Conservation (phyloP, 2,329 filamentous ascomycete genomes). For the Teratosphaeria destructans region DNA sequence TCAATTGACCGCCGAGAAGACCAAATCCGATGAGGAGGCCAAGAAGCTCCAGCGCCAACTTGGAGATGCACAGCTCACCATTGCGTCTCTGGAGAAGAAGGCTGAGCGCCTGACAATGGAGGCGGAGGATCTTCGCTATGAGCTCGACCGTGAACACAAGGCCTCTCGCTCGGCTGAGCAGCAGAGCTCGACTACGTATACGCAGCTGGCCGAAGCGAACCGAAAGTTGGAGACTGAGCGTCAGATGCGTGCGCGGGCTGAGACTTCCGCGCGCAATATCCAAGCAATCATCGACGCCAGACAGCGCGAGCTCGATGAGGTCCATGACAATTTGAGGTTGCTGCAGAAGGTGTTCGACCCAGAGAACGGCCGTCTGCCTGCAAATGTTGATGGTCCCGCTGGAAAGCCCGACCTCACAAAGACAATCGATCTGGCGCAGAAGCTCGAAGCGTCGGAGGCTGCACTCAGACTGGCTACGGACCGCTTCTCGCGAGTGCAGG, state of each 20-base stretch:
- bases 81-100: conserved; percentile 82
- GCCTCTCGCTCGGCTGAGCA: conserved; percentile 84
- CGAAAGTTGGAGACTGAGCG: conserved; percentile 83
- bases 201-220: conserved; percentile 81
- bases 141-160: conserved; percentile 82
- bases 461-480: conserved; percentile 76
- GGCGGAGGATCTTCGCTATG: conserved; percentile 85
- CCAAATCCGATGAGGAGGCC: conserved; percentile 72
- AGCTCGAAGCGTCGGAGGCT: conserved; percentile 80
- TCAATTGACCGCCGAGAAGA: conserved; percentile 72
- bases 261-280: conserved; percentile 71
- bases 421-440: conserved; percentile 67
- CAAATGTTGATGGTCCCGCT: conserved; percentile 53
- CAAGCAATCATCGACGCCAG: conserved; percentile 69
- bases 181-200: conserved; percentile 64
- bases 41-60: conserved; percentile 72
- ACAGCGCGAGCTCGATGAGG: conserved; percentile 69
- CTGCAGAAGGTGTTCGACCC: conserved; percentile 84
- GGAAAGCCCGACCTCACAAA: conserved; percentile 54
- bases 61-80: conserved; percentile 70
- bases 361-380: conserved; percentile 39
- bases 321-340: conserved; percentile 67
- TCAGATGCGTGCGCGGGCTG: conserved; percentile 73
- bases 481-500: conserved; percentile 70
- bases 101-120: conserved; percentile 83